Conservation (phyloP, 2,329 filamentous ascomycete genomes). For the Pestalotiopsis sp. region DNA sequence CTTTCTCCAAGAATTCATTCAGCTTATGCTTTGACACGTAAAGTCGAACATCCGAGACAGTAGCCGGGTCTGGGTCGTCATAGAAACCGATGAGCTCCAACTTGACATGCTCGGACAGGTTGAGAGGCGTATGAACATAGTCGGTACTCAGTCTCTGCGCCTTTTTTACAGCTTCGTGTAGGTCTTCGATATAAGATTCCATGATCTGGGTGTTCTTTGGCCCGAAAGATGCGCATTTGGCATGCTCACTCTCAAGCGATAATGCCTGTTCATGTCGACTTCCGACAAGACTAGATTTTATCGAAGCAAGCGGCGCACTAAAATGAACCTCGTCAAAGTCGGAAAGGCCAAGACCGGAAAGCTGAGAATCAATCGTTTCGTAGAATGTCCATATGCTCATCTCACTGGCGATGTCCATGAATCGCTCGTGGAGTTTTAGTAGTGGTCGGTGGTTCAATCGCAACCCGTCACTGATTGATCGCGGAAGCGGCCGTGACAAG, state of each 20-base stretch:
- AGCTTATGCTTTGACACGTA: constrained; percentile 56
- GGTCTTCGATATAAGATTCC: constrained; percentile 39
- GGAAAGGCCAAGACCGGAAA: constrained; percentile 45
- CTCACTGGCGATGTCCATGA: constrained; percentile 59
- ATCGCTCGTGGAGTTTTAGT: constrained; percentile 54
- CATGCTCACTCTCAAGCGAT: constrained; percentile 57
- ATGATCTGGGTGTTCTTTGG: constrained; percentile 51
- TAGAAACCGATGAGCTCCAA: constrained; percentile 65
- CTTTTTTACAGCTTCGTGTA: constrained; percentile 39
- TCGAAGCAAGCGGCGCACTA: constrained; percentile 60
- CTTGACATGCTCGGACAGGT: constrained; percentile 54
- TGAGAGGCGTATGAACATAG: constrained; percentile 46
- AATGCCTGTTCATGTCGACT: constrained; percentile 54
- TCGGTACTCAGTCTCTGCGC: constrained; percentile 36
- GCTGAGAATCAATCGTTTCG: constrained; percentile 62
- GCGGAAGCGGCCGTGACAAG: constrained; percentile 52
- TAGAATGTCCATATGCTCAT: constrained; percentile 65
- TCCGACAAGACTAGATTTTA: constrained; percentile 55
- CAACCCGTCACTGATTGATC: constrained; percentile 51
- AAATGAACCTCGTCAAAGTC: constrained; percentile 53
- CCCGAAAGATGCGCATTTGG: constrained; percentile 57
- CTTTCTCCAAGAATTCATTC: constrained; percentile 56
- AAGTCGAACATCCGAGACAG: constrained; percentile 44
- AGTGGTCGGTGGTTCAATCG: constrained; percentile 53
- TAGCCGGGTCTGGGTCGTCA: constrained; percentile 48